Percentiles rank a stretch among this genome's conserved stretches.
These are phyloP conservation scores for Urtica urens DNA, from an alignment of 306 rosid genomes.

Conservation along the genomic window DNA sequence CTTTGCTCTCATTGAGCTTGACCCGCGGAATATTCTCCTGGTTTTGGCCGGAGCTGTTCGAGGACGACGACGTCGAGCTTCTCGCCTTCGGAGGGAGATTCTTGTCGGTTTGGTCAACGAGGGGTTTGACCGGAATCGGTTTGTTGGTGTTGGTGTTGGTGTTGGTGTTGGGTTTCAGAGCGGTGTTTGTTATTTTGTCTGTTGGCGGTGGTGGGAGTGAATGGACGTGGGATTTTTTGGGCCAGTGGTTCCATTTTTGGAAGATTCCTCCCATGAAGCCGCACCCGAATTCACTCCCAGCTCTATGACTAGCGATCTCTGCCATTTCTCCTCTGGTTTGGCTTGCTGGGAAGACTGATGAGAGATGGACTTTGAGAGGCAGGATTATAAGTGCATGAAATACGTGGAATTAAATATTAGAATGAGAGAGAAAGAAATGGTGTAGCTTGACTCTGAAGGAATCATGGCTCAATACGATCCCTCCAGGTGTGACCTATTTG, in stretches of 20 bases:
- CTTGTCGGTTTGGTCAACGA: slow-evolving; percentile 19
- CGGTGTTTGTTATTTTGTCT: slow-evolving; percentile 16
- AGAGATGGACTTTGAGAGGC: slow-evolving; percentile 8
- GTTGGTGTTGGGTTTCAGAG: slow-evolving; percentile 14
- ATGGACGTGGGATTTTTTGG: slow-evolving; percentile 59
- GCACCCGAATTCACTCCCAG: slow-evolving; percentile 36
- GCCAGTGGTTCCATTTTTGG: slow-evolving; percentile 31
- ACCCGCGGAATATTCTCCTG: too few relatives aligned
- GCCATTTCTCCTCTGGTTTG: slow-evolving; percentile 28
- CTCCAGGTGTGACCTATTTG: slow-evolving; percentile 11
- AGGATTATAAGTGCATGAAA: slow-evolving; percentile 6
- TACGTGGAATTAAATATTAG: slow-evolving; percentile 2
- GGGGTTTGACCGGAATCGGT: slow-evolving; percentile 2
- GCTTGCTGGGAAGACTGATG: too few relatives aligned
- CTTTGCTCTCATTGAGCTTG: too few relatives aligned
- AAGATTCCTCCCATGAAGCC: slow-evolving; percentile 55
- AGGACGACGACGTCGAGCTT: slow-evolving; percentile 54
- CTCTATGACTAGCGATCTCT: slow-evolving; percentile 28
- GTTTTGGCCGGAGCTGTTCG: slow-evolving; percentile 25
- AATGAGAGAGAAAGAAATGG: slow-evolving; percentile 18
- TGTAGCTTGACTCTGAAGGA: slow-evolving; percentile 33
- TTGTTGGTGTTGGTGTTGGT: slow-evolving; percentile 12
- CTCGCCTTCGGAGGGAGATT: slow-evolving; percentile 34
- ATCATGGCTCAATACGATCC: slow-evolving; percentile 21
- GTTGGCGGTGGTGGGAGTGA: slow-evolving; percentile 31